Evolutionary conservation across 2,329 filamentous ascomycete species (phyloP).

Genomic region (Colletotrichum orbiculare): DNA sequence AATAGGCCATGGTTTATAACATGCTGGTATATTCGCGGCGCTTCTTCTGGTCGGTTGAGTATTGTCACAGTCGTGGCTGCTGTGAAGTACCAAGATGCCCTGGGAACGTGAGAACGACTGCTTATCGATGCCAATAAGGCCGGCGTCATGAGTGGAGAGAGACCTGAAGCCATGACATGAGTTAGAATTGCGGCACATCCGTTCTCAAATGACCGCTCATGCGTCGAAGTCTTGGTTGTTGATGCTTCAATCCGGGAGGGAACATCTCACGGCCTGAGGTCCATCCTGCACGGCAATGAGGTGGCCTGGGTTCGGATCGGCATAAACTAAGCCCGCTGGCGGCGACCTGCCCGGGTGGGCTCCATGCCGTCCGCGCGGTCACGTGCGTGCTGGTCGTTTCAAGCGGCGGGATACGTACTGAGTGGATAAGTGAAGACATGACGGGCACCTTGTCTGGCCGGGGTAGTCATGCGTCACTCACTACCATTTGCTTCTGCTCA

Average conservation of each 20-base stretch:
- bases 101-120: constrained; percentile 53
- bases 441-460: constrained; percentile 14
- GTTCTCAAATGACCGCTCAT: too few relatives aligned
- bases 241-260: not conserved
- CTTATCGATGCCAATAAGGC: constrained; percentile 54
- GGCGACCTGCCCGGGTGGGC: too few relatives aligned
- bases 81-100: constrained; percentile 61
- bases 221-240: too few relatives aligned
- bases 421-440: not conserved
- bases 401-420: too few relatives aligned
- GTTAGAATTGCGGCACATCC: not conserved
- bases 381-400: too few relatives aligned
- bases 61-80: constrained; percentile 57
- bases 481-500: constrained; percentile 27
- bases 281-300: not conserved
- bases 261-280: not conserved
- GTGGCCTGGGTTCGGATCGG: constrained; percentile 8
- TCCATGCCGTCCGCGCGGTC: too few relatives aligned
- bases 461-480: not conserved
- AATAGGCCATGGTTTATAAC: constrained; percentile 49
- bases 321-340: constrained; percentile 7
- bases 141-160: constrained; percentile 51
- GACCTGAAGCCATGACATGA: constrained; percentile 27
- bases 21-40: constrained; percentile 55
- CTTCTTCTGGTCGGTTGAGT: constrained; percentile 61